These are phyloP conservation scores for Globisporangium uncinulatum DNA, from an alignment of 352 stramenopile species.

Conservation along the genomic window DNA sequence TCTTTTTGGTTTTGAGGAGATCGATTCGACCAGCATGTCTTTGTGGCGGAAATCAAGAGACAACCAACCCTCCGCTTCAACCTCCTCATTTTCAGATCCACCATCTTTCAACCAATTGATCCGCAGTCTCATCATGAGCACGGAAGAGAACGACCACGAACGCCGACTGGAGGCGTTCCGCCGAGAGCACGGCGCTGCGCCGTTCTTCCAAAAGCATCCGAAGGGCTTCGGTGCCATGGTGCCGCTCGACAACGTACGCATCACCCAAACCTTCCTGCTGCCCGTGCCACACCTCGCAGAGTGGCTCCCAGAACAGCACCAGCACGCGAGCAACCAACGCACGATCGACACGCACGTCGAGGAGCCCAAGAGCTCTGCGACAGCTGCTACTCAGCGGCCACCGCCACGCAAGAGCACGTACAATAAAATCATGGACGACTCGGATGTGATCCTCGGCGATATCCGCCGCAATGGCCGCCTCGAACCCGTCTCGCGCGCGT, in stretches of 20 bases:
- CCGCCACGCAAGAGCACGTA: constrained; percentile 63
- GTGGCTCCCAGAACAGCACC: constrained; percentile 57
- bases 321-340: constrained; percentile 54
- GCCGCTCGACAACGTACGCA: constrained; percentile 59
- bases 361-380: constrained; percentile 46
- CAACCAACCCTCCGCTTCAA: no score
- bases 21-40: no score
- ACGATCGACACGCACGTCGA: constrained; percentile 27
- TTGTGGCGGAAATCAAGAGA: no score
- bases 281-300: constrained; percentile 64
- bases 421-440: constrained; percentile 83
- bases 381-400: constrained; percentile 27
- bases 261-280: constrained; percentile 61
- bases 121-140: no score
- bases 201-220: constrained; percentile 74
- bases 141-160: no score
- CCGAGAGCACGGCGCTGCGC: constrained; percentile 19
- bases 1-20: no score
- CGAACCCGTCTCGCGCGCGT: constrained; percentile 62
- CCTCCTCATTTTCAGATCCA: no score
- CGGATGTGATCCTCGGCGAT: constrained; percentile 46
- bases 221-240: constrained; percentile 78
- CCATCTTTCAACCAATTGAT: no score
- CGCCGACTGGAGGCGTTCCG: neutral
- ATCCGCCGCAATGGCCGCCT: constrained; percentile 45